Evolutionary conservation across 2,329 filamentous ascomycete species (phyloP).

Genomic region (Aureobasidium namibiae): DNA sequence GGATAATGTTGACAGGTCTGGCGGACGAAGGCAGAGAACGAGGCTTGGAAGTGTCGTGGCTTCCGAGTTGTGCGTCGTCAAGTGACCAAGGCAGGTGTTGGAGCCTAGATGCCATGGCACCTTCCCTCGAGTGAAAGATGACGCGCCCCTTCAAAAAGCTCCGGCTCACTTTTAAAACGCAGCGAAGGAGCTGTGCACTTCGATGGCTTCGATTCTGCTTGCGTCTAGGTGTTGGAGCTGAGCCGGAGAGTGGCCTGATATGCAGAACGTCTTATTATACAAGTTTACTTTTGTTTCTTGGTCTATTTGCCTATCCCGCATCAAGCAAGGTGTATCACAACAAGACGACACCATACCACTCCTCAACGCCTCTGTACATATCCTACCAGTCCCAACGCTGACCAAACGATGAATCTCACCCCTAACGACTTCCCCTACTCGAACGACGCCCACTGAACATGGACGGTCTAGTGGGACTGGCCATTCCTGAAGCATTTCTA

Average conservation of each 20-base stretch:
- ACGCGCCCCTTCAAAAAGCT: too few species aligned
- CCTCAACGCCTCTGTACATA: constrained; percentile 7
- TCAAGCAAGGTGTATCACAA: neutral
- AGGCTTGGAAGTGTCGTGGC: neutral
- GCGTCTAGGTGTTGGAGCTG: too few species aligned
- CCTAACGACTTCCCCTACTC: neutral
- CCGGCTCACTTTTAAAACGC: too few species aligned
- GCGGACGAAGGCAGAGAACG: neutral
- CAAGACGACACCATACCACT: neutral
- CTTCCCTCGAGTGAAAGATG: neutral
- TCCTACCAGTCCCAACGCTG: neutral
- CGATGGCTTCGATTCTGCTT: too few species aligned
- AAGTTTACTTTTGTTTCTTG: neutral
- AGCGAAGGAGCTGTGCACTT: too few species aligned
- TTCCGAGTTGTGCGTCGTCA: neutral
- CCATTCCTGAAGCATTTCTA: neutral
- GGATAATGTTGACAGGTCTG: neutral
- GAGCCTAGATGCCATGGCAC: neutral
- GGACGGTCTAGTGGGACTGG: neutral
- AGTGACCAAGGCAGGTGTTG: neutral
- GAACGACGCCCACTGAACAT: constrained; percentile 2
- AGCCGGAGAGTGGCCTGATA: neutral
- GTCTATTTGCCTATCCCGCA: neutral
- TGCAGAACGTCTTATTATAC: neutral
- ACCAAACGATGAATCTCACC: neutral